Evolutionary conservation across 208 protist species (phyloP).

Genomic region (Leishmania braziliensis): DNA sequence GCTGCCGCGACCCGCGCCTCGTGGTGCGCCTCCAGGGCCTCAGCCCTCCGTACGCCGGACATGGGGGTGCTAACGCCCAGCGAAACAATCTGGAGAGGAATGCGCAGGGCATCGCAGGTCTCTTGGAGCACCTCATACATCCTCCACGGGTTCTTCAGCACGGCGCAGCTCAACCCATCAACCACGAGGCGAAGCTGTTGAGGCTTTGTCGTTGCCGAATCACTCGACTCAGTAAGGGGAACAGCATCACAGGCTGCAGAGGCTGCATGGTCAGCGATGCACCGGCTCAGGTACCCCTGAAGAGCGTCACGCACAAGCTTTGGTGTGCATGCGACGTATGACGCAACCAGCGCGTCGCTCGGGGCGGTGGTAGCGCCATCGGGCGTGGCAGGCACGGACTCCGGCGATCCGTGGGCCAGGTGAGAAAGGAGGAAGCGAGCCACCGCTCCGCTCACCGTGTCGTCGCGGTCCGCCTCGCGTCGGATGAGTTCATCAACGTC

Average conservation of each 20-base stretch:
- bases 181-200: conserved; percentile 49
- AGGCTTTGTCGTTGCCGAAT: not conserved
- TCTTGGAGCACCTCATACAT: conserved; percentile 55
- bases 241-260: not conserved
- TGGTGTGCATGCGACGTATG: conserved; percentile 21
- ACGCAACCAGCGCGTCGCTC: not conserved
- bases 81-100: conserved; percentile 58
- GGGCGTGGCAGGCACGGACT: not conserved
- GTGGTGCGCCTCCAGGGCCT: conserved; percentile 40
- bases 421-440: conserved; percentile 62
- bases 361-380: not conserved
- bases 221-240: not conserved
- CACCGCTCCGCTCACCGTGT: conserved; percentile 68
- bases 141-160: conserved; percentile 51
- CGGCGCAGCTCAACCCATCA: conserved; percentile 65
- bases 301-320: conserved; percentile 35
- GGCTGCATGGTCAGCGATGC: not conserved
- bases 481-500: conserved; percentile 62
- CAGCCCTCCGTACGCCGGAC: conserved; percentile 53
- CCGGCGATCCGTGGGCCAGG: not conserved
- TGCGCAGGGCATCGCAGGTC: conserved; percentile 33
- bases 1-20: conserved; percentile 36
- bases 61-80: conserved; percentile 69
- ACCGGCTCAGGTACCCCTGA: conserved; percentile 26
- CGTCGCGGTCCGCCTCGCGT: conserved; percentile 64